Evolutionary conservation across 2,329 filamentous ascomycete species (phyloP).

Genomic region (Claviceps humidiphila): DNA sequence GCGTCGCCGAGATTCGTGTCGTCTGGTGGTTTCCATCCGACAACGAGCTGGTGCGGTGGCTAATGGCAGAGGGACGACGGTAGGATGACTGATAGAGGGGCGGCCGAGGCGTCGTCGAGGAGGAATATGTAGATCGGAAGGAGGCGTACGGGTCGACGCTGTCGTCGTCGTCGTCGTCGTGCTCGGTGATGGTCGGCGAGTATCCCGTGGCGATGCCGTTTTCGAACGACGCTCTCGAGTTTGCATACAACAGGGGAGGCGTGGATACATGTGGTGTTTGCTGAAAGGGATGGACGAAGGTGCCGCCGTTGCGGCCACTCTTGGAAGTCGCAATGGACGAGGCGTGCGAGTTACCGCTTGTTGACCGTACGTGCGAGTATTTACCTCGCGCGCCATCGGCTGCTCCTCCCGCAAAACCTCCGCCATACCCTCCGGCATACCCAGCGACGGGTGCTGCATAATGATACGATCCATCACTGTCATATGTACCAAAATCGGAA

Average conservation of each 20-base stretch:
- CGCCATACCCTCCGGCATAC: slow-evolving; percentile 25
- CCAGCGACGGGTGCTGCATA: slow-evolving; percentile 4
- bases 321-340: slow-evolving; percentile 39
- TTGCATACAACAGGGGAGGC: slow-evolving; percentile 44
- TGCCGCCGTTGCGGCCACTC: slow-evolving; percentile 32
- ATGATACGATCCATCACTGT: slow-evolving; percentile 13
- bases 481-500: slow-evolving; percentile 14
- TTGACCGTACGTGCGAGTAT: slow-evolving; percentile 43
- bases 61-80: slow-evolving; percentile 19
- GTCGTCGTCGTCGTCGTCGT: slow-evolving; percentile 31
- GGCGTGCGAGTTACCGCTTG: slow-evolving; percentile 43
- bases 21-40: slow-evolving; percentile 19
- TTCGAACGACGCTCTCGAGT: slow-evolving; percentile 40
- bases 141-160: slow-evolving; percentile 12
- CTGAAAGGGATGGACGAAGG: slow-evolving; percentile 52
- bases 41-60: slow-evolving; percentile 21
- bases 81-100: slow-evolving; percentile 6
- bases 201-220: slow-evolving; percentile 23
- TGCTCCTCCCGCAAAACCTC: slow-evolving; percentile 23
- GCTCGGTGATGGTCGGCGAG: slow-evolving; percentile 42
- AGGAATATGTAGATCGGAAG: slow-evolving; percentile 8
- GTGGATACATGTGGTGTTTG: slow-evolving; percentile 49
- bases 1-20: slow-evolving; percentile 13
- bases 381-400: slow-evolving; percentile 14
- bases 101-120: slow-evolving; percentile 4